Base-by-base conservation (phyloP, 2,329 filamentous ascomycete species). In the Fusarium nygamai region DNA sequence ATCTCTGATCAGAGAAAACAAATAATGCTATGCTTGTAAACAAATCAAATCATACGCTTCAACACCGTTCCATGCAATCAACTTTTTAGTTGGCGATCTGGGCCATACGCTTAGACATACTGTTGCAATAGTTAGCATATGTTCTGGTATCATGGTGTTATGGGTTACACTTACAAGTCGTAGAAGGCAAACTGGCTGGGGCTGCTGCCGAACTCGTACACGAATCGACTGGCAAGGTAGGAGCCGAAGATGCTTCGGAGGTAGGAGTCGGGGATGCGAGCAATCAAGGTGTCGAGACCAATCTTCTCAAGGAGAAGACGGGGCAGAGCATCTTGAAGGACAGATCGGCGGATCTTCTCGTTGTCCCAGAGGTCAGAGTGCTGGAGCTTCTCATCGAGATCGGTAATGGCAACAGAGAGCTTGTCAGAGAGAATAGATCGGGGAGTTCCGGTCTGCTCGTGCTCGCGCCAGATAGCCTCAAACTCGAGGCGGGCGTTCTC, bases 141-240 rank as follows among this genome's bases (percentile, higher is more conserved):
- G 54, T 57, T 41, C 46, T 34, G 22, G 6, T n/a, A 19, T 29
- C 39, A 33, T 19, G 33, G 20, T n/a, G 9, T 19, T 20, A 29
- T 33, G 12, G 59, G 56, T 39, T 33, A 53, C 69, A 92, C 93
- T 91, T 86, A 95, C 93, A 98, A 99, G 82, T 97, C 94, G 84
- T 97, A 99, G 88, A 99, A 99, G 44, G 96, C 95, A 86, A 99
- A 98, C 80, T 98, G 96, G 86, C 93, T 96, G 10, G 96, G 95
- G 76, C 90, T 92, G 82, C 95, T 95, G 79, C 96, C 96, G 82
- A 96, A 96, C 82, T 97, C 91, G 83, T 99, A 99, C 46, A 99
- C 94, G 82, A 99, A 99, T 48, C 96, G 93, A 80, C 93, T 97
- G 56, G 96, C 96, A 76, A 99, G 88, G 85, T 96, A 98, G 82